Evolutionary conservation across 2,329 filamentous ascomycete genomes (phyloP).

Genomic region (Stagonosporopsis vannaccii): DNA sequence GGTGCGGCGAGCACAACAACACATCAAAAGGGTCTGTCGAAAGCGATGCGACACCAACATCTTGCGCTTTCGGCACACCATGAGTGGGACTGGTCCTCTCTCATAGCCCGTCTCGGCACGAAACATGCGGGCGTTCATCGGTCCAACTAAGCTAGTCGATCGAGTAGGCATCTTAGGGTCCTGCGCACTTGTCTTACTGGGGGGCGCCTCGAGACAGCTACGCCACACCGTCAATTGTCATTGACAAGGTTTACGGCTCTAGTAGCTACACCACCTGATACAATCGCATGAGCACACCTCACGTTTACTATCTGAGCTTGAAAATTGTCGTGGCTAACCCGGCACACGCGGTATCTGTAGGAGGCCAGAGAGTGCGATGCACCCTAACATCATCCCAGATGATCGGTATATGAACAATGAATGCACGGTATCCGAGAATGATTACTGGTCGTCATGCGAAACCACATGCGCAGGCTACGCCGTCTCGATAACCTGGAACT

Average conservation of each 20-base stretch:
- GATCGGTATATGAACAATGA: background rate
- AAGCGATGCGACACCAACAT: constrained; percentile 6
- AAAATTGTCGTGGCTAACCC: background rate
- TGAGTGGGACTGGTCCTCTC: constrained; percentile 7
- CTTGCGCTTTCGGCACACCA: constrained; percentile 1
- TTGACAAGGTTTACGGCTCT: background rate
- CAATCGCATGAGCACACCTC: background rate
- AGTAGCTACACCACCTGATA: background rate
- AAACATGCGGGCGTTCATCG: constrained; percentile 10
- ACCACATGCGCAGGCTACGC: background rate
- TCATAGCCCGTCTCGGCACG: constrained; percentile 8
- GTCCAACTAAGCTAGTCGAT: constrained; percentile 1
- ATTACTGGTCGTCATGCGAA: background rate
- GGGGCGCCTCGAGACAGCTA: background rate
- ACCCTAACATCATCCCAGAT: background rate
- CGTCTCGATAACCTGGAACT: background rate
- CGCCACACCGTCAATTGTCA: background rate
- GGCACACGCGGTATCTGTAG: background rate
- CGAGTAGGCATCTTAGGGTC: background rate
- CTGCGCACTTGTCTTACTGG: background rate
- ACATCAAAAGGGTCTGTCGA: constrained; percentile 10
- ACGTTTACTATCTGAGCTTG: background rate
- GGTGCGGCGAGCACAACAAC: constrained; percentile 3
- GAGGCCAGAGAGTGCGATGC: background rate
- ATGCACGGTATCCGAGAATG: background rate